Evolutionary conservation across 2,329 filamentous ascomycete genomes (phyloP), one percentile per base, ranked within the genome.

Genomic region (Fusarium guadeloupense): DNA sequence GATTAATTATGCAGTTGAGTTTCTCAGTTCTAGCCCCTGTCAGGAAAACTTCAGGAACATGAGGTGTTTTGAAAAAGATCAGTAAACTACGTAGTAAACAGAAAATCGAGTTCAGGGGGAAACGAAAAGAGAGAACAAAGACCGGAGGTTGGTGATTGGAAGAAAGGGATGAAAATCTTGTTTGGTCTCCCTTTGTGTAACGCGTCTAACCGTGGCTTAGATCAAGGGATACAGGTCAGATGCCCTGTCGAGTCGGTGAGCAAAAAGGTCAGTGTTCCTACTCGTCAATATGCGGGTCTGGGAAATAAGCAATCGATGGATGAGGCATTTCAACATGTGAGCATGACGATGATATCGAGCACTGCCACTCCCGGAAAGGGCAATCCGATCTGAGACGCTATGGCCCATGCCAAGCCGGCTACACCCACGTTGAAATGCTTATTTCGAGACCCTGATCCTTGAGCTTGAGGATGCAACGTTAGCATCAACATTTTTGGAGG

Each of bases 361-460:
- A 65, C 58, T 50, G 62, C 62, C 62, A 47, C 50, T 48, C 42
- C 62, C 58, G 45, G 23, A 59, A 48, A 33, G 44, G 58, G 59
- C 38, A 63, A 45, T 41, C 60, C 37, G 59, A 41, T 53, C 37
- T 10, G 37, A 56, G 10, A 28, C 52, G 59, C 53, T 50, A 58
- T 58, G 40, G 35, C 49, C n/a, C 43, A 50, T 63, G 62, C 62
- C 62, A 66, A 66, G 62, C 53, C 62, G 62, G 62, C 58, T 66
- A 52, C 62, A 26, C 54, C 62, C 62, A 63, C 34, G 62, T 60
- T 48, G 44, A 59, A 50, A 63, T 57, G 46, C 46, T 62, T 47
- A 52, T 49, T 51, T 54, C 38, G 16, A 60, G 33, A 23, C 59
- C 53, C 54, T 62, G 59, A 54, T 44, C 62, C 38, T 28, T 26